phyloP scores from a whole-genome alignment of 2,329 filamentous ascomycete genomes.

The Trichoderma semiorbis region DNA sequence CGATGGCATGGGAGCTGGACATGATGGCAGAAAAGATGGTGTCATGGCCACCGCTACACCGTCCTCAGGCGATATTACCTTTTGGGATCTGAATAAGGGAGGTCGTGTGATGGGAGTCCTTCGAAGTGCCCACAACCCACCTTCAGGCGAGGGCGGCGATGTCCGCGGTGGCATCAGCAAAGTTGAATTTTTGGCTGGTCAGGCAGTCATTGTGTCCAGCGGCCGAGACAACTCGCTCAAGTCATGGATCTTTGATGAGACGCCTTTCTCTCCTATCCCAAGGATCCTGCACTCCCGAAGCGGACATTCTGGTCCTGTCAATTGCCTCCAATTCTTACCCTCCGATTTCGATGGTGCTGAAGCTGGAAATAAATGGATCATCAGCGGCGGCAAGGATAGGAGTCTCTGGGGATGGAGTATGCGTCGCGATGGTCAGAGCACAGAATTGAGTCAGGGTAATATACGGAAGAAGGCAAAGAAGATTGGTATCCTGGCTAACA shows the following conservation, averaged over 20 bases:
- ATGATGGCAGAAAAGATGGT: constrained; percentile 78
- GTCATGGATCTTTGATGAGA: constrained; percentile 94
- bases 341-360: constrained; percentile 87
- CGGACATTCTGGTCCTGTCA: constrained; percentile 85
- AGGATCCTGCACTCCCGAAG: constrained; percentile 80
- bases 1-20: constrained; percentile 82
- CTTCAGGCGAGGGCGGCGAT: constrained; percentile 50
- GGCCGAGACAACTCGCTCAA: constrained; percentile 91
- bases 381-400: constrained; percentile 84
- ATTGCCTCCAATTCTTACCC: constrained; percentile 78
- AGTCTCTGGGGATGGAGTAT: constrained; percentile 97
- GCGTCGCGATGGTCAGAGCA: constrained; percentile 88
- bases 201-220: constrained; percentile 85
- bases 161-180: constrained; percentile 78
- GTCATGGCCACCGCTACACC: constrained; percentile 90
- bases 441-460: constrained; percentile 87
- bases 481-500: constrained; percentile 63
- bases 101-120: constrained; percentile 83
- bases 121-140: constrained; percentile 81
- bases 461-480: constrained; percentile 89
- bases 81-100: constrained; percentile 93
- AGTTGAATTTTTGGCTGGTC: constrained; percentile 83
- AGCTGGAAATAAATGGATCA: constrained; percentile 84
- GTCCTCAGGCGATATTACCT: constrained; percentile 80
- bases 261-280: constrained; percentile 82